Conservation (phyloP, 1,284 basidiomycete genomes). For the Nidula niveotomentosa region DNA sequence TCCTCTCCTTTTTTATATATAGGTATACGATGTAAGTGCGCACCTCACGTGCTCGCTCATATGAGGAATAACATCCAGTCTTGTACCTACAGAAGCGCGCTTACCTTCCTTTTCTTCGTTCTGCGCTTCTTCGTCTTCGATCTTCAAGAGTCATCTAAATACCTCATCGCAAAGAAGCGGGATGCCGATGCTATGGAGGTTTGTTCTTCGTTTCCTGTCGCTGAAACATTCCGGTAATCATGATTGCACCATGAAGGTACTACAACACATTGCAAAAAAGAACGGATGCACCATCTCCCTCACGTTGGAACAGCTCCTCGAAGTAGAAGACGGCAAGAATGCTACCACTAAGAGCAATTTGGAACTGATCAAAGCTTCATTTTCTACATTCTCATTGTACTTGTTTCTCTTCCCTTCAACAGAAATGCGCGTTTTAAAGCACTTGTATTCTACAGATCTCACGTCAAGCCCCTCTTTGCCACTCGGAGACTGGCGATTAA, state of each 20-base stretch:
- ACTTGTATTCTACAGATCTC: conserved; percentile 28
- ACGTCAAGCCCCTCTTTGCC: conserved; percentile 51
- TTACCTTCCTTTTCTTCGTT: conserved; percentile 47
- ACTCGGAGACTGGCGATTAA: conserved; percentile 48
- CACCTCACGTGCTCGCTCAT: neutral
- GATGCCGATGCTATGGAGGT: conserved; percentile 57
- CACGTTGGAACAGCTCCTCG: conserved; percentile 41
- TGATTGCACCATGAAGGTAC: conserved; percentile 24
- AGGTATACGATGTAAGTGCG: conserved; percentile 38
- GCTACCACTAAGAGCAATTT: conserved; percentile 11
- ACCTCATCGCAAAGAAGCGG: conserved; percentile 51
- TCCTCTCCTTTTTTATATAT: neutral
- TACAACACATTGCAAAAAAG: conserved; percentile 47
- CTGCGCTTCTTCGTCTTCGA: conserved; percentile 44
- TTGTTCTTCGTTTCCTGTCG: conserved; percentile 4
- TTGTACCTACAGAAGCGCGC: conserved; percentile 30
- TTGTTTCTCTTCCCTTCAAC: conserved; percentile 5
- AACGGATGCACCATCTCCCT: conserved; percentile 49
- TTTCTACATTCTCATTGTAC: conserved; percentile 41
- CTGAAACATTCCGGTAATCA: neutral
- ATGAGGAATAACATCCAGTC: neutral
- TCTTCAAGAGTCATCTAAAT: conserved; percentile 64
- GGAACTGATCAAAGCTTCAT: conserved; percentile 33
- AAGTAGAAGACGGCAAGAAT: conserved; percentile 23
- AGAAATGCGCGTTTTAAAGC: neutral